Evolutionary conservation across 495 filamentous ascomycete genomes (phyloP), one percentile per base, ranked within the genome.

Genomic region (Daldinia concentrica): DNA sequence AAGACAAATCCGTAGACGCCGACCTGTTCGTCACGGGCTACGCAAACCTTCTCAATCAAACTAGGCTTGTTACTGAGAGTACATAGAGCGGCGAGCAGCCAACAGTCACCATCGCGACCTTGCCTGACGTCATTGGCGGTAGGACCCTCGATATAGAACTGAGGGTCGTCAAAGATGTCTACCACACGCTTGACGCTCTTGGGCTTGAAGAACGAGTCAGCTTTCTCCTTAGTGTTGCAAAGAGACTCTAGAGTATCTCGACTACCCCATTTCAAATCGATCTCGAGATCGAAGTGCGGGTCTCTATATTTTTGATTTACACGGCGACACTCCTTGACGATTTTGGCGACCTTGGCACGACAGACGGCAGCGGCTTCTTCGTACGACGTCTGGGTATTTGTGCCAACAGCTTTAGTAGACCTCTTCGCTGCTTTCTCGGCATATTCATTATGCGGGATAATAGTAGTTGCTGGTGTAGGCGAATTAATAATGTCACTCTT

Each of bases 1-100:
- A 98, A 97, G 9, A 97, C 94, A 76, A 97, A 97, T 0, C 95
- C 94, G 74, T 98, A 97, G 17, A 97, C 93, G 5, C 95, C 95
- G 29, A 97, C 88, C 51, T 86, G 82, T 75, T 95, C 89, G 75
- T 97, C 87, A 15, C 87, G 83, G 19, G 87, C 90, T n/a, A 97
- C 92, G 75, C 94, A 98, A 12, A 97, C 85, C 54, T 85, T 87
- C 73, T 94, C 88, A 60, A 97, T 92, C 66, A 97, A 80, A 0
- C 87, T 90, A 34, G 87, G 81, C 80, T 95, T 93, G 75, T 93
- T 95, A 41, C 88, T 90, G 66, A 97, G 85, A 0, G 93, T 95
- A 67, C 90, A 93, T 52, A 98, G 77, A 9, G 93, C 94, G 26
- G 94, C 91, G 83, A 97, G 87, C 59, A 97, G 85, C 94, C 94